Percentiles rank a stretch among this genome's conserved stretches.
phyloP scores from a whole-genome alignment of 805 yeast genomes.

The Metschnikowia proteae region DNA sequence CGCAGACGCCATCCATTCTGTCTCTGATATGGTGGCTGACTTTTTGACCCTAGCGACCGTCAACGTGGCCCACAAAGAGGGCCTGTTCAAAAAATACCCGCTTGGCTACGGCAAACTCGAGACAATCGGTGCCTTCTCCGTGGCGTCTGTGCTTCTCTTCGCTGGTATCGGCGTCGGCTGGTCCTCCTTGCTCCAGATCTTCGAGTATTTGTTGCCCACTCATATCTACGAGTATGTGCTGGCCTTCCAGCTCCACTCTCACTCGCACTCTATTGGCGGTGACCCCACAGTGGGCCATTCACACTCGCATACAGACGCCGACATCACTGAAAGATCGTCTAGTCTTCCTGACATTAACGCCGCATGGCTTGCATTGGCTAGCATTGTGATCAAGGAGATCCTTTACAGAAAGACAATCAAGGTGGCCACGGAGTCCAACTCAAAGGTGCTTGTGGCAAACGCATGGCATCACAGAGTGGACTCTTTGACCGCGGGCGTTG shows the following conservation, averaged over 20 bases:
- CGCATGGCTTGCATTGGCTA: slow-evolving; percentile 92
- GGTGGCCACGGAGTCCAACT: slow-evolving; percentile 72
- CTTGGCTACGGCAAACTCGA: slow-evolving; percentile 91
- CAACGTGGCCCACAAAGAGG: slow-evolving; percentile 57
- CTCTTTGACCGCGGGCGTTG: slow-evolving; percentile 86
- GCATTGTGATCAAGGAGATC: slow-evolving; percentile 85
- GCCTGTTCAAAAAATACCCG: slow-evolving; percentile 65
- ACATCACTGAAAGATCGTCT: slow-evolving; percentile 2
- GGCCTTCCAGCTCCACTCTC: slow-evolving; percentile 49
- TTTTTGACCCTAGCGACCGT: slow-evolving; percentile 87
- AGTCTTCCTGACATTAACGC: slow-evolving; percentile 68
- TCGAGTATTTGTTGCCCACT: slow-evolving; percentile 66
- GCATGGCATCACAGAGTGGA: slow-evolving; percentile 99
- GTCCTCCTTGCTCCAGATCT: slow-evolving; percentile 66
- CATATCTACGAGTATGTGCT: slow-evolving; percentile 52
- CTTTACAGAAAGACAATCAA: slow-evolving; percentile 77
- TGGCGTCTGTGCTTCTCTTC: slow-evolving; percentile 72
- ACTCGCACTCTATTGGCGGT: slow-evolving; percentile 39
- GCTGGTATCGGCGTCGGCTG: slow-evolving; percentile 93
- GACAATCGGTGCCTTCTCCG: slow-evolving; percentile 86
- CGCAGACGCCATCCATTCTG: slow-evolving; percentile 94
- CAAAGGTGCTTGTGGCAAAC: slow-evolving; percentile 89
- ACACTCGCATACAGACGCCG: slow-evolving; percentile 9
- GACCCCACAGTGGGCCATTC: slow-evolving; percentile 13
- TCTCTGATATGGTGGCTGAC: slow-evolving; percentile 87